A percentile compares a stretch with the other conserved stretches of the same genome.
These are phyloP conservation scores for Aspergillus incahuasiensis DNA, from an alignment of 495 filamentous ascomycete species.

Conservation along the genomic window DNA sequence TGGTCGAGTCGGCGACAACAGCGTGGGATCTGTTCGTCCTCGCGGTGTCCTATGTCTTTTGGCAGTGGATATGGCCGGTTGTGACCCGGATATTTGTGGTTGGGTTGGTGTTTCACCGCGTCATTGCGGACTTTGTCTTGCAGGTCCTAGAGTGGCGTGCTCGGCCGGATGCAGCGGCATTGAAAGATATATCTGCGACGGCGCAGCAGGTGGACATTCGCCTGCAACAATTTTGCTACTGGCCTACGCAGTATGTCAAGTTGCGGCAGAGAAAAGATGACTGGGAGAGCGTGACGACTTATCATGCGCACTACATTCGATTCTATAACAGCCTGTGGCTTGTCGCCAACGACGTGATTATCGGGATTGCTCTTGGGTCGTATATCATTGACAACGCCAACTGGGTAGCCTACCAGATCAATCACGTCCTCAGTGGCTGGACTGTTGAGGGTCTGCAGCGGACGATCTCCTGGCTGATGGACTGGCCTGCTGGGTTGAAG, in stretches of 20 bases:
- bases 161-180: slow-evolving; percentile 70
- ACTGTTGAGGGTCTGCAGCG: slow-evolving; percentile 84
- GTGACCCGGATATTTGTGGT: slow-evolving; percentile 68
- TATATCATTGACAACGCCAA: slow-evolving; percentile 94
- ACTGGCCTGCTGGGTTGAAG: slow-evolving; percentile 96
- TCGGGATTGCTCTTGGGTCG: slow-evolving; percentile 90
- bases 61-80: slow-evolving; percentile 73
- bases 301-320: slow-evolving; percentile 96
- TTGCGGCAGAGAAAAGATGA: slow-evolving; percentile 81
- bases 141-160: slow-evolving; percentile 83
- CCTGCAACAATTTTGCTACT: slow-evolving; percentile 97
- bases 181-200: slow-evolving; percentile 94
- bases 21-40: slow-evolving; percentile 70
- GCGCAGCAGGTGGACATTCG: slow-evolving; percentile 99
- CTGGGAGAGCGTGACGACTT: slow-evolving; percentile 93
- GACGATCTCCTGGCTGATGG: slow-evolving; percentile 94
- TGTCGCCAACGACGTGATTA: slow-evolving; percentile 97
- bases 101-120: slow-evolving; percentile 73
- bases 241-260: slow-evolving; percentile 94
- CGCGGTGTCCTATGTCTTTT: slow-evolving; percentile 64
- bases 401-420: slow-evolving; percentile 80
- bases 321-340: slow-evolving; percentile 99
- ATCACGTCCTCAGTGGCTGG: slow-evolving; percentile 70
- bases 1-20: slow-evolving; percentile 88
- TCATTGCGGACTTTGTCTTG: slow-evolving; percentile 75